Evolutionary conservation across 2,329 filamentous ascomycete genomes (phyloP).

Genomic region (Incumbomyces lentus): DNA sequence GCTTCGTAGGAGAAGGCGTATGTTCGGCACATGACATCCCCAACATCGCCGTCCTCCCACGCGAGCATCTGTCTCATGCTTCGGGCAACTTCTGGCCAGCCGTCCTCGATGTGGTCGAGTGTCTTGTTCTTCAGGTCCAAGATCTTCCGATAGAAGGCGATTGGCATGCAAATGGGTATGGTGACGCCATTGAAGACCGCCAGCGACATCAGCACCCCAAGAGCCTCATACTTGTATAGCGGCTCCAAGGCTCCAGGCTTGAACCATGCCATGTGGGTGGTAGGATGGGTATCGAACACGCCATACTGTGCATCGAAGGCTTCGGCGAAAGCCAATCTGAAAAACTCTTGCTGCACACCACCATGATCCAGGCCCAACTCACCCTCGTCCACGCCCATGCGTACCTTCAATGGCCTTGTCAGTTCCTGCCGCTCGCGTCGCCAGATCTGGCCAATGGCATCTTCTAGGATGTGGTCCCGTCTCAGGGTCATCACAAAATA

Average conservation of each 20-base stretch:
- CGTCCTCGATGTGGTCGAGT: conserved; percentile 69
- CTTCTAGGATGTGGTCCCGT: conserved; percentile 55
- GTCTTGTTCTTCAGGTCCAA: conserved; percentile 58
- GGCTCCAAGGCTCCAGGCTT: conserved; percentile 71
- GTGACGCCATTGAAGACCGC: conserved; percentile 91
- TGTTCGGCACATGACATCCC: conserved; percentile 70
- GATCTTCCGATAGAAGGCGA: conserved; percentile 71
- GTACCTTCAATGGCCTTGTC: conserved; percentile 75
- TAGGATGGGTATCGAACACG: conserved; percentile 64
- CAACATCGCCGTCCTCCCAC: conserved; percentile 72
- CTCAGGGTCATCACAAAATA: conserved; percentile 63
- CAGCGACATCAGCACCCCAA: conserved; percentile 78
- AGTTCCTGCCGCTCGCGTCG: conserved; percentile 72
- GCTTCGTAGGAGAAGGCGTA: conserved; percentile 71
- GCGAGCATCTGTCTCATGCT: conserved; percentile 63
- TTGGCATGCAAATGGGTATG: conserved; percentile 78
- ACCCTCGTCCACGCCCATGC: conserved; percentile 68
- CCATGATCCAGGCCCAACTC: conserved; percentile 90
- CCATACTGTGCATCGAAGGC: conserved; percentile 68
- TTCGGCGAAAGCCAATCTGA: conserved; percentile 70
- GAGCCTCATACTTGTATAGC: conserved; percentile 78
- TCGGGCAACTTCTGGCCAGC: conserved; percentile 72
- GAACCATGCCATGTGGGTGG: conserved; percentile 80
- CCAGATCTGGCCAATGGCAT: conserved; percentile 85
- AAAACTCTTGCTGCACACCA: conserved; percentile 94